A percentile compares a stretch with the other conserved stretches of the same genome.
phyloP scores from a whole-genome alignment of 2,329 filamentous ascomycete species.

The Epichloe gansuensis region DNA sequence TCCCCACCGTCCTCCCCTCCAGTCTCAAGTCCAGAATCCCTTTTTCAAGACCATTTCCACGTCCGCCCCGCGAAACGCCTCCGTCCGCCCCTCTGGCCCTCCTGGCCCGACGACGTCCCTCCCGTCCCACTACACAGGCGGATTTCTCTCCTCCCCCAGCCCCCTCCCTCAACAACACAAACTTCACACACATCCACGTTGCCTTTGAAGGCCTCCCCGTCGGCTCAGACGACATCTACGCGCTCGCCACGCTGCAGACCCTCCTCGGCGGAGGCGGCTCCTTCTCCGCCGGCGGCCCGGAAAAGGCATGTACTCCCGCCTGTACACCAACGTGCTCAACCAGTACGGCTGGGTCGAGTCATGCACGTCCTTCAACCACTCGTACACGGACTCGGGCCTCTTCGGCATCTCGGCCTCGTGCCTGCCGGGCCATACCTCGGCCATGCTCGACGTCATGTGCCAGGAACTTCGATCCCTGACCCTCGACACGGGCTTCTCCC shows the following conservation, averaged over 20 bases:
- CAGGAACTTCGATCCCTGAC: conserved; percentile 73
- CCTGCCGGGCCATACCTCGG: conserved; percentile 60
- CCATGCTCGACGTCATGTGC: conserved; percentile 94
- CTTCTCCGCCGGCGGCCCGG: conserved; percentile 90
- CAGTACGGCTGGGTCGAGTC: conserved; percentile 96
- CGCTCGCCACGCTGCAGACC: conserved; percentile 87
- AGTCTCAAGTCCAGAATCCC: conserved; percentile 67
- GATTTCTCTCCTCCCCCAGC: conserved; percentile 74
- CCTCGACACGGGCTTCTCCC: conserved; percentile 59
- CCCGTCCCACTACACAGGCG: conserved; percentile 80
- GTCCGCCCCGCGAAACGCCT: conserved; percentile 51
- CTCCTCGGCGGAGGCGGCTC: conserved; percentile 92
- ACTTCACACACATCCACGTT: conserved; percentile 85
- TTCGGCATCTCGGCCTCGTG: conserved; percentile 90
- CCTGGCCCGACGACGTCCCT: conserved; percentile 39
- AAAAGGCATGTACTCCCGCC: conserved; percentile 96
- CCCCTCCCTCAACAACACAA: conserved; percentile 68
- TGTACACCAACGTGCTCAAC: conserved; percentile 97
- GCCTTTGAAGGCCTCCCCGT: conserved; percentile 93
- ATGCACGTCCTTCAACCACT: conserved; percentile 93
- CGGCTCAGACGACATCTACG: conserved; percentile 85
- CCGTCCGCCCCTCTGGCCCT: conserved; percentile 29
- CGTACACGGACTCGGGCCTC: conserved; percentile 87
- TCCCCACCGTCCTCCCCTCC: conserved; percentile 34
- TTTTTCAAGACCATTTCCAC: conserved; percentile 85